Conservation (phyloP, 371 early-diverging fungal genomes). For the Saksenaea oblongispora region DNA sequence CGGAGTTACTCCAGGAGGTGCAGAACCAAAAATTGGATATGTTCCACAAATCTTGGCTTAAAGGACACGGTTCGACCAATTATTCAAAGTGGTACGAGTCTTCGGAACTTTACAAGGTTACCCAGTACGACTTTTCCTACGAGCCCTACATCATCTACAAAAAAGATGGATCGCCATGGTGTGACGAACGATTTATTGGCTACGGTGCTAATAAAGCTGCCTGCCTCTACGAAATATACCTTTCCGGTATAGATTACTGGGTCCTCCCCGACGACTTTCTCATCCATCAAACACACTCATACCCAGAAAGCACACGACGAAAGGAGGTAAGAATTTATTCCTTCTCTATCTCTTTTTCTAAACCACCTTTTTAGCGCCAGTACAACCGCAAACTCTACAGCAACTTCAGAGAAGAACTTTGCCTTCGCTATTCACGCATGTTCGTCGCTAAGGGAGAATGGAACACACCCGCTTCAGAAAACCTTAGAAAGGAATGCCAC, state of each 20-base stretch:
- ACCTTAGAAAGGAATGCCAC: conserved; percentile 53
- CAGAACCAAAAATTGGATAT: conserved; percentile 52
- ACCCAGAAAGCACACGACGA: conserved; percentile 61
- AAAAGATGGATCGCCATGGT: conserved; percentile 67
- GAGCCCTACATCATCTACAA: conserved; percentile 70
- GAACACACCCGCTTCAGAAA: conserved; percentile 47
- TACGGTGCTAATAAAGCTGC: conserved; percentile 79
- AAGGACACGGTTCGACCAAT: conserved; percentile 69
- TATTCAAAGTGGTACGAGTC: conserved; percentile 60
- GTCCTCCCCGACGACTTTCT: conserved; percentile 67
- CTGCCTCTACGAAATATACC: conserved; percentile 68
- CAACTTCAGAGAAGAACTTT: conserved; percentile 67
- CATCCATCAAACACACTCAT: conserved; percentile 70
- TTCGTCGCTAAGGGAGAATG: conserved; percentile 57
- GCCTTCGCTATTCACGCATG: conserved; percentile 63
- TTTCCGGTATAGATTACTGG: conserved; percentile 68
- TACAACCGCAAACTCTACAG: conserved; percentile 64
- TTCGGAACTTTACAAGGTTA: conserved; percentile 54
- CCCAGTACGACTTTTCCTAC: conserved; percentile 63
- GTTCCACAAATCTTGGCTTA: conserved; percentile 62
- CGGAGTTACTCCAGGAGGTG: conserved; percentile 42
- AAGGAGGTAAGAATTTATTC: conserved; percentile 69
- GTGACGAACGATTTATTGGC: conserved; percentile 75
- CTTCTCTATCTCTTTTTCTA: not conserved
- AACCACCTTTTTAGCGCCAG: conserved; percentile 54